Base-by-base conservation (phyloP, 108 stramenopile genomes). In the Cyclotella atomus region DNA sequence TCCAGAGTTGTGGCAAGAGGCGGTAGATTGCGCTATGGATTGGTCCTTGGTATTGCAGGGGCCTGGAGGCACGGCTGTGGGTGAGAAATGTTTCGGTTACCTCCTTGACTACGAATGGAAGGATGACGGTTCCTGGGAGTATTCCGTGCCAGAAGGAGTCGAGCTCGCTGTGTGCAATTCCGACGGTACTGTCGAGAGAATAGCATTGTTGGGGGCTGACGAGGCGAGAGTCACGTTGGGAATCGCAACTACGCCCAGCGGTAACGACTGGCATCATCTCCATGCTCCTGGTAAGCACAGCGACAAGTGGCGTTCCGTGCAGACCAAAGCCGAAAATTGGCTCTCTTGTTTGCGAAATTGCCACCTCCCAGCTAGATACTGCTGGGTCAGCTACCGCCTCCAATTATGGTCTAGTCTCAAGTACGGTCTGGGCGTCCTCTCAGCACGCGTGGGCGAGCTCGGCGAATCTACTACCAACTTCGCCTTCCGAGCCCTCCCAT, bases 21-120 rank as follows among this genome's bases (percentile, higher is more conserved):
- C n/a, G 1, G n/a, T 2, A 7, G 3, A 19, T 19, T 4, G 34
- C 15, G 7, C 15, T n/a, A 3, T 60, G 59, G 59, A 38, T 14
- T 15, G 19, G 7, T 5, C 15, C 34, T 60, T 2, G 36, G 7
- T 21, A 20, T 38, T 3, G n/a, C n/a, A n/a, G n/a, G n/a, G n/a
- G n/a, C 9, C 34, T 2, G 59, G 59, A 34, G 59, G 59, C 2
- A 6, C 59, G 4, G n/a, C 2, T 6, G 17, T 20, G 7, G 35
- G n/a, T 20, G 59, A 60, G 2, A 60, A 60, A 38, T 36, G 34
- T 19, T 60, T 60, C 19, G 35, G 59, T 5, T 36, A 60, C 20
- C 4, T 36, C 25, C 7, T 60, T 20, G 35, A 38, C n/a, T 60
- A 36, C 35, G 20, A 60, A 34, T 60, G 59, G 59, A 12, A n/a